Base-by-base conservation (phyloP, 768 basidiomycete genomes). In the Lactarius akahatsu region DNA sequence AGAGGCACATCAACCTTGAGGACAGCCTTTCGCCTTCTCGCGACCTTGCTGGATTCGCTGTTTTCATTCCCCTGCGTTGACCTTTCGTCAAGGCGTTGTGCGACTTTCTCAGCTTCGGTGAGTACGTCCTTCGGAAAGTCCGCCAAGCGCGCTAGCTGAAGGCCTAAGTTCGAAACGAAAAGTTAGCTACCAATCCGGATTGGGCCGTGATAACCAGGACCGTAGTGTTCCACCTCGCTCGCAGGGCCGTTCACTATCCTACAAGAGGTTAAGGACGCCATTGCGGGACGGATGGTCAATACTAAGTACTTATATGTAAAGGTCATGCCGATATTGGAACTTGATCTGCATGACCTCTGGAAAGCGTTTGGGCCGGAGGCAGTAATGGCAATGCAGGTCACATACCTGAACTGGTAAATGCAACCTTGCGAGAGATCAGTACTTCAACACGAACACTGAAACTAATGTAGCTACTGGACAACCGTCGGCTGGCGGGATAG, bases 101-200 rank as follows among this genome's bases (percentile, higher is more conserved):
- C 85, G 0, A 92, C 85, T 63, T 84, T 79, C 65, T 77, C 82
- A 6, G 84, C 88, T 74, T 90, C 87, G 4, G 72, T 68, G 50
- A 95, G 74, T 15, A 96, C 85, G 57, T 90, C 84, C 0, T 75
- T 68, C 0, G 96, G 96, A 0, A 99, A 80, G 72, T 95, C 93
- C 0, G 94, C 95, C 6, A 96, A 82, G 57, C 86, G 85, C 15
- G 96, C 95, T 32, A 98, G 83, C 71, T 97, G 91, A 13, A 99
- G 79, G 3, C 96, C 96, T 96, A 34, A 18, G 16, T 52, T 58
- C 8, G 15, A 10, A 40, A 69, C 28, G 50, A n/a, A 41, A 43
- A 63, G 23, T 57, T 43, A 60, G 16, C 20, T 52, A 55, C 32
- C 16, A 28, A 45, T 55, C 26, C 13, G 10, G 57, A 11, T 20